These are phyloP conservation scores for Rosa chinensis DNA, from an alignment of 306 rosid genomes.

Conservation along the genomic window DNA sequence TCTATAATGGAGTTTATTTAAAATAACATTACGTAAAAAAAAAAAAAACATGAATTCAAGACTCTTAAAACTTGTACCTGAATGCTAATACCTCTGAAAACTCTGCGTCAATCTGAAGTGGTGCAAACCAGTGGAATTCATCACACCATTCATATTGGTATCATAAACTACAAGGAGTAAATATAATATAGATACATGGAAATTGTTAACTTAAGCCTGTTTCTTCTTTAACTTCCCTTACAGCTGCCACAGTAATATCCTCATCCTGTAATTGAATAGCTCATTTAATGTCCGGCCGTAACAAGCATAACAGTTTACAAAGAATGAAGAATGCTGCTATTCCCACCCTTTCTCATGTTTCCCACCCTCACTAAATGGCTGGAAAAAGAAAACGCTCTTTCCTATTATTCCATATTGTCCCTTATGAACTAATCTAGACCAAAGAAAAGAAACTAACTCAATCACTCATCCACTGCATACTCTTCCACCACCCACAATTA, in stretches of 20 bases:
- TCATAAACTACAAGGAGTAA: not conserved
- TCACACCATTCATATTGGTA: not conserved
- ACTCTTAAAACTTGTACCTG: slow-evolving; percentile 44
- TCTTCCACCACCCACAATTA: not conserved
- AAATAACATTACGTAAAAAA: not conserved
- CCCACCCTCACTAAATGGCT: not conserved
- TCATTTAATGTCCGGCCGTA: slow-evolving; percentile 19
- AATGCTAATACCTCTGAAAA: slow-evolving; percentile 75
- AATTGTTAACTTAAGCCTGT: slow-evolving; percentile 65
- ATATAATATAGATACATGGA: not conserved
- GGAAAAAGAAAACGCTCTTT: not conserved
- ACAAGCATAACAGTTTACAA: not conserved
- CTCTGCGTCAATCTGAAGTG: slow-evolving; percentile 72
- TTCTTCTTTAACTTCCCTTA: slow-evolving; percentile 90
- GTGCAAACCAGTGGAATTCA: slow-evolving; percentile 24
- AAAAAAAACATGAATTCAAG: not conserved
- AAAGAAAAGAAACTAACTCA: not conserved
- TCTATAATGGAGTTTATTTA: not conserved
- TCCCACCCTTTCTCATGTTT: not conserved
- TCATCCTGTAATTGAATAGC: slow-evolving; percentile 55
- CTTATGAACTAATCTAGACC: not conserved
- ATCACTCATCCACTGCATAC: not conserved
- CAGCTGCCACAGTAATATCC: slow-evolving; percentile 68
- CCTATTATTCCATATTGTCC: not conserved
- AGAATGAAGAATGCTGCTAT: not conserved